Evolutionary conservation across 345 rosid genomes (phyloP), one percentile per base, ranked within the genome.

Genomic region (Eucalyptus tenuipes): DNA sequence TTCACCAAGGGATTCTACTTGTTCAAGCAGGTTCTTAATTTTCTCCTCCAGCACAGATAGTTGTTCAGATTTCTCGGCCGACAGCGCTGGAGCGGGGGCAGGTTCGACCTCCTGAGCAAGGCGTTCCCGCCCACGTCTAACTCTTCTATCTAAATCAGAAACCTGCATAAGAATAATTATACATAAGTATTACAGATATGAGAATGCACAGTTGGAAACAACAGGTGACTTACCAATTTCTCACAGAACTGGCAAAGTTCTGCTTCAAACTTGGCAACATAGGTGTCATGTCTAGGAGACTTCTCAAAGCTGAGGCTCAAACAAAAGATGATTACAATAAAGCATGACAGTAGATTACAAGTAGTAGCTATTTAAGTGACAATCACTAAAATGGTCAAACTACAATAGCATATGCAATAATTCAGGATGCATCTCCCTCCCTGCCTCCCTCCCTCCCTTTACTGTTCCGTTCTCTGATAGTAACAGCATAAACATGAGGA

Each of bases 1-100:
- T 94, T 98, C 99, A 86, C 99, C 99, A 85, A 98, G 98, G 68
- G 95, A 92, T 89, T 98, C 99, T 88, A 97, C 99, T 93, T 98
- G 99, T 90, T 94, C 99, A 81, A 98, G 94, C 81, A 97, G 93
- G 91, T 95, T 96, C 92, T 98, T 98, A 87, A 97, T 93, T 91
- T 97, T 97, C 91, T 96, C 99, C 94, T 98, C 99, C 93, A 97
- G 89, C 66, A 95, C 95, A 89, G 99, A 92, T 88, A 98, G 85
- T 85, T 93, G 99, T 92, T 97, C 98, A 89, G 97, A 91, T 91
- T 97, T 98, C 88, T 95, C 99, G 33, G 94, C 96, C 66, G 99
- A 93, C 85, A 96, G 88, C 3, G 96, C 94, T 88, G 95, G 92
- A 29, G 98, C 93, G 17, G 97, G 95, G n/a, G 93, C 91, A 66